Base-by-base conservation (phyloP, 202 grass and related monocot genomes). In the Saccharum hybrid region DNA sequence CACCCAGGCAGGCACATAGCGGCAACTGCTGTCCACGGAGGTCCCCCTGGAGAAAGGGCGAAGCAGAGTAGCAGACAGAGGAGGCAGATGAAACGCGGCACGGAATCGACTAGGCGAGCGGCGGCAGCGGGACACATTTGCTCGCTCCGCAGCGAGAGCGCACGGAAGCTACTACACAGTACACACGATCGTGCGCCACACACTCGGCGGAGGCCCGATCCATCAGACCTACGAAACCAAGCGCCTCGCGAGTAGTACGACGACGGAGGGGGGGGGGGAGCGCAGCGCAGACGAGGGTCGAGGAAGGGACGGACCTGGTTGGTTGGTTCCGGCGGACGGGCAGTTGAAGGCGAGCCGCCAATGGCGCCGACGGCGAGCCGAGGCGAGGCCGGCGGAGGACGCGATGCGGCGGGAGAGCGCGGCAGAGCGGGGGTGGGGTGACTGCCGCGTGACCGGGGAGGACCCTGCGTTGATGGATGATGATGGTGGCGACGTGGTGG, bases 381-480 rank as follows among this genome's bases (percentile, higher is more conserved):
- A 26, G 63, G 9, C 26, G 26, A 26, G 63, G 9, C 33, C 70
- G 70, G 64, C 21, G 75, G n/a, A 79, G 74, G 38, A 40, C 22
- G 37, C 42, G 68, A 13, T 33, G 54, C 51, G 43, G 43, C 43
- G 4, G 66, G 67, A 41, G 22, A 36, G 70, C 26, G 21, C 9
- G 0, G 26, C 26, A 26, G 26, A 26, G 26, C 26, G 26, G 26
- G 26, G 26, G 21, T 4, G 0, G 15, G 14, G 23, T 4, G 41
- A 46, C 68, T 28, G 11, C 11, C 23, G 68, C 68, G 14, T 48
- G 68, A 73, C 57, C 38, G 43, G 6, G 31, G 68, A 61, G 23
- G 75, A 59, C 71, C 56, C 13, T 57, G 75, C 31, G 83, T 72
- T 72, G 43, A 13, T 46, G 42, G 75, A 85, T 78, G 68, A 67